Base-by-base conservation (phyloP, 345 rosid genomes). In the Sonneratia caseolaris region DNA sequence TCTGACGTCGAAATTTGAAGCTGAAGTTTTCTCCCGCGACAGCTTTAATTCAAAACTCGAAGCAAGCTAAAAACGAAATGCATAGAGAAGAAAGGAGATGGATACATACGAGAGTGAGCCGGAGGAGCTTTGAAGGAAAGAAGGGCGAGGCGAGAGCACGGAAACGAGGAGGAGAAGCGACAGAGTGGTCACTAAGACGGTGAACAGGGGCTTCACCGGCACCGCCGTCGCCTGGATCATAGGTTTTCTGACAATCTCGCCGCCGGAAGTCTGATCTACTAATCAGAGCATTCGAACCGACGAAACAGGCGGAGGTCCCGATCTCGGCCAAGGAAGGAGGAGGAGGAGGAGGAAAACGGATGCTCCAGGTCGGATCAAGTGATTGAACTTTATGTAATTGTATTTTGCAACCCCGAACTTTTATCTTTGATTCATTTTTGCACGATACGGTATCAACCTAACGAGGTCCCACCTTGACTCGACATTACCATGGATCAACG, bases 131-230 rank as follows among this genome's bases (percentile, higher is more conserved):
- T 64, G 59, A 18, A 77, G 76, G 66, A 80, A 71, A 15, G 80
- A 77, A 14, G 86, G 75, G 27, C 81, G 76, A 51, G 90, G 91
- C 72, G 86, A 82, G 70, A 94, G 84, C 45, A 85, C 68, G 78
- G 87, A 71, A 43, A 83, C 73, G 68, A 86, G 86, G 76, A 90
- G 82, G 69, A 90, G 77, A 57, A 91, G 81, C n/a, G 91, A 89
- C 72, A 91, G 77, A 4, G 79, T 75, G 74, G 77, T 78, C 70
- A 91, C 74, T 72, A 88, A 72, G 49, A 82, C 76, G 70, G 56
- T 21, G 83, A 87, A 86, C 73, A 88, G 55, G 48, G 96, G 95
- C 75, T 88, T 89, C 77, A 90, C 92, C 24, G 91, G 75, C 15
- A 80, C 74, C 55, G 70, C 75, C 73, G 81, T 77, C 91, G 88